These are phyloP conservation scores for Pythium oligandrum DNA, from an alignment of 352 stramenopile genomes.

Conservation along the genomic window DNA sequence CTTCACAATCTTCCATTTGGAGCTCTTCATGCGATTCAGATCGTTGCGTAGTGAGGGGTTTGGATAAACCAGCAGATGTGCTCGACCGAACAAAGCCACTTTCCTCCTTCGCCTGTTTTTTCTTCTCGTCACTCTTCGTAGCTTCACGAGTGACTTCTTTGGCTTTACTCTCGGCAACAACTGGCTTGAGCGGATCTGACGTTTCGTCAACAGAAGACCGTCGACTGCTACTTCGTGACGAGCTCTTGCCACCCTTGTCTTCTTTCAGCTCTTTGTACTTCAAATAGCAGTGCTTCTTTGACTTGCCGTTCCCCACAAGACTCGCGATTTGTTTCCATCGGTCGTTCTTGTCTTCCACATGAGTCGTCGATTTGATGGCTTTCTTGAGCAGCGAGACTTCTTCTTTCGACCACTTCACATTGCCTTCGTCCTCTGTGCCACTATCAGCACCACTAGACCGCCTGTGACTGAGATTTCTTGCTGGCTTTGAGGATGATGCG, in stretches of 20 bases:
- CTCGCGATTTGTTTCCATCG: slow-evolving; percentile 65
- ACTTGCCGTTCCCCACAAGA: slow-evolving; percentile 53
- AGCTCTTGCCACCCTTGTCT: slow-evolving; percentile 23
- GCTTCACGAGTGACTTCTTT: too few relatives aligned
- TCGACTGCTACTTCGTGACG: slow-evolving; percentile 8
- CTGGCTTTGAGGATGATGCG: slow-evolving; percentile 2
- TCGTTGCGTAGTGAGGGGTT: background rate
- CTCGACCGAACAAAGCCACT: too few relatives aligned
- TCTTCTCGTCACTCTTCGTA: too few relatives aligned
- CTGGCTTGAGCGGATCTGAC: too few relatives aligned
- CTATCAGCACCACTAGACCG: slow-evolving; percentile 2
- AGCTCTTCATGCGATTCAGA: slow-evolving; percentile 16
- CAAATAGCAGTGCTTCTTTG: slow-evolving; percentile 80
- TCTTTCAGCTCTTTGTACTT: slow-evolving; percentile 85
- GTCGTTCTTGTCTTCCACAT: slow-evolving; percentile 60
- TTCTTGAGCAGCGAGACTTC: slow-evolving; percentile 57
- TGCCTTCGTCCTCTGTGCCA: slow-evolving; percentile 19
- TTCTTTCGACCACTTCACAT: slow-evolving; percentile 44
- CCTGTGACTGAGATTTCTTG: too few relatives aligned
- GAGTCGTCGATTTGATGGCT: slow-evolving; percentile 64
- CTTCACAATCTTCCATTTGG: slow-evolving; percentile 50
- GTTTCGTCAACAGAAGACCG: slow-evolving; percentile 13
- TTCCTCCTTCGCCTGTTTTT: too few relatives aligned
- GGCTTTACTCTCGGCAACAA: too few relatives aligned
- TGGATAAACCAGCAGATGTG: too few relatives aligned